Conservation (phyloP, 75 land plant genomes). For the Selaginella moellendorffii region DNA sequence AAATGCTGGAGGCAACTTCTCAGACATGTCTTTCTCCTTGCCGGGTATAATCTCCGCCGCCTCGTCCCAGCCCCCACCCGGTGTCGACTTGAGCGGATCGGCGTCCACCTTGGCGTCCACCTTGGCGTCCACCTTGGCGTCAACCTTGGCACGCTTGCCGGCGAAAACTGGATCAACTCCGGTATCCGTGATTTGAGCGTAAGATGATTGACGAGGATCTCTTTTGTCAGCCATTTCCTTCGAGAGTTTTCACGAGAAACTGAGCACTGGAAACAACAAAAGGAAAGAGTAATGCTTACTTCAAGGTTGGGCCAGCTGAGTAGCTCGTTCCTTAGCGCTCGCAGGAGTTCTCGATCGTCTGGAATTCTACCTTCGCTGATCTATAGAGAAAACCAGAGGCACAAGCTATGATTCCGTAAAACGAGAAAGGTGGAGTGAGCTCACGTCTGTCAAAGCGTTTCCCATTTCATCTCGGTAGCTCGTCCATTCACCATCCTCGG, state of each 20-base stretch:
- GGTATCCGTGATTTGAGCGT: slow-evolving; percentile 76
- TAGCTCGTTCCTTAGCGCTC: background rate
- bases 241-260: too few species aligned
- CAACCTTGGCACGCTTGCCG: slow-evolving; percentile 66
- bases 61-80: too few species aligned
- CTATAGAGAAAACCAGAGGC: background rate
- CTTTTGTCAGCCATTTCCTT: background rate
- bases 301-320: background rate
- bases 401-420: too few species aligned
- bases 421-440: background rate
- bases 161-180: slow-evolving; percentile 69
- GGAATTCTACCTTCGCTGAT: background rate
- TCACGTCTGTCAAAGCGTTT: background rate
- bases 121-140: too few species aligned
- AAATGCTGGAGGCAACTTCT: slow-evolving; percentile 53
- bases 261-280: too few species aligned
- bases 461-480: background rate
- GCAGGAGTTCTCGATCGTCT: background rate
- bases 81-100: too few species aligned
- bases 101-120: too few species aligned
- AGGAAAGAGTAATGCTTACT: background rate
- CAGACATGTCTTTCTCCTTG: slow-evolving; percentile 21
- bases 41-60: slow-evolving; percentile 70
- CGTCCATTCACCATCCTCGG: background rate
- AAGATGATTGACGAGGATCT: slow-evolving; percentile 26